phyloP scores from a whole-genome alignment of 345 rosid genomes.

The Camelina hispida region DNA sequence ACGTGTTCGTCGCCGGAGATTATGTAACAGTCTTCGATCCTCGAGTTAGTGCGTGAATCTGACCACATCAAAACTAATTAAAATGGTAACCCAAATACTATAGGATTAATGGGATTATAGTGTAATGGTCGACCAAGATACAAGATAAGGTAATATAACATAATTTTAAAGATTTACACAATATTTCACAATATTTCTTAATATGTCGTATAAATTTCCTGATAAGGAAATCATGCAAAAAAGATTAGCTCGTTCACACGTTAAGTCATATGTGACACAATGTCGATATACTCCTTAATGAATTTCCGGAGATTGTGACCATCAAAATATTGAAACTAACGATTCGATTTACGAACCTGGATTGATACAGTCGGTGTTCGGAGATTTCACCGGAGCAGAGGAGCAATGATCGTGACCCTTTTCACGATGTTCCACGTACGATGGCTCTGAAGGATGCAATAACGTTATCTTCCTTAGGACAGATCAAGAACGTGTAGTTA shows the following conservation, averaged over 20 bases:
- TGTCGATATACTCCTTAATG: neutral
- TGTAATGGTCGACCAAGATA: no score
- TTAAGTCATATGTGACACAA: neutral
- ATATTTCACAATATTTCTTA: no score
- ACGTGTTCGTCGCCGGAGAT: conserved; percentile 77
- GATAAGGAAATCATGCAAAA: neutral
- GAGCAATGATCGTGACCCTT: conserved; percentile 79
- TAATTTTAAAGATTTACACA: no score
- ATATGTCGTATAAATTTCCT: no score
- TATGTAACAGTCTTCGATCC: conserved; percentile 86
- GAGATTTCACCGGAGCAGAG: conserved; percentile 62
- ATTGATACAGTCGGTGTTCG: conserved; percentile 92
- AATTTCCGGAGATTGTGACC: conserved; percentile 14
- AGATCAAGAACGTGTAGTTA: no score
- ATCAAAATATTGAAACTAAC: neutral
- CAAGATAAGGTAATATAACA: no score
- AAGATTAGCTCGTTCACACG: conserved; percentile 1
- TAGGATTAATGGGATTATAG: no score
- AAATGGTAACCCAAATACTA: neutral
- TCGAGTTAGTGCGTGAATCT: conserved; percentile 92
- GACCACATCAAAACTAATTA: neutral
- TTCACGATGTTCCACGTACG: conserved; percentile 61
- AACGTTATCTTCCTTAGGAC: no score
- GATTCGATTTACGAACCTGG: conserved; percentile 57
- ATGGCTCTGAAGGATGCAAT: neutral